Conservation (phyloP, 2,329 filamentous ascomycete species). For the Didymella segeticola region DNA sequence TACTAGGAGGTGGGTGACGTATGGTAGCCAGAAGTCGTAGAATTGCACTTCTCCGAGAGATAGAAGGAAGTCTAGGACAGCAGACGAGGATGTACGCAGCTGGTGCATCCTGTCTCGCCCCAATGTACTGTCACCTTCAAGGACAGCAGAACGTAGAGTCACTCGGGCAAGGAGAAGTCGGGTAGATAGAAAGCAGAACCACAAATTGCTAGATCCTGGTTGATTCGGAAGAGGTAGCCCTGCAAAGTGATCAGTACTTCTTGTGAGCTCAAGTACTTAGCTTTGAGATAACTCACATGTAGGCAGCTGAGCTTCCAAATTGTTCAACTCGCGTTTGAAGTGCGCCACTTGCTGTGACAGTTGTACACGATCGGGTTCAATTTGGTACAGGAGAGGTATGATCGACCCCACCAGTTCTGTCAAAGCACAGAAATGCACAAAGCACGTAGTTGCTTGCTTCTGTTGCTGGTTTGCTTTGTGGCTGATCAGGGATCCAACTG, state of each 20-base stretch:
- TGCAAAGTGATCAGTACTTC: background rate
- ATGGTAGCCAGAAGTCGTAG: conserved; percentile 60
- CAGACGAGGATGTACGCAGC: conserved; percentile 57
- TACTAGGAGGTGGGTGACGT: conserved; percentile 60
- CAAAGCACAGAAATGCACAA: conserved; percentile 60
- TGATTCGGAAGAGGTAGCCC: conserved; percentile 38
- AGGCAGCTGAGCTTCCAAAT: conserved; percentile 45
- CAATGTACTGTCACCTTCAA: conserved; percentile 30
- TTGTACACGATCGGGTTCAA: conserved; percentile 38
- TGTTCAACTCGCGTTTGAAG: conserved; percentile 43
- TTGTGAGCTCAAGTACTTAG: accelerated
- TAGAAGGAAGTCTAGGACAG: conserved; percentile 58
- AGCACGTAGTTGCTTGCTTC: conserved; percentile 58
- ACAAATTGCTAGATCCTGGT: conserved; percentile 47
- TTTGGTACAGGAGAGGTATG: conserved; percentile 48
- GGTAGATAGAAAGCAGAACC: conserved; percentile 51
- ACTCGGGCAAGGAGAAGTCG: conserved; percentile 49
- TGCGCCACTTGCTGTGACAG: conserved; percentile 39
- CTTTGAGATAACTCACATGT: conserved; percentile 21
- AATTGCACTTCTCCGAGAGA: conserved; percentile 57
- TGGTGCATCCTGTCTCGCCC: conserved; percentile 50
- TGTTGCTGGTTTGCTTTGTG: conserved; percentile 45
- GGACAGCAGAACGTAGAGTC: conserved; percentile 40
- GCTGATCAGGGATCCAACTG: conserved; percentile 50
- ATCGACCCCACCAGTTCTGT: conserved; percentile 52